A percentile compares a stretch with the other conserved stretches of the same genome.
These are phyloP conservation scores for Pyrus communis DNA, from an alignment of 306 rosid genomes.

Conservation along the genomic window DNA sequence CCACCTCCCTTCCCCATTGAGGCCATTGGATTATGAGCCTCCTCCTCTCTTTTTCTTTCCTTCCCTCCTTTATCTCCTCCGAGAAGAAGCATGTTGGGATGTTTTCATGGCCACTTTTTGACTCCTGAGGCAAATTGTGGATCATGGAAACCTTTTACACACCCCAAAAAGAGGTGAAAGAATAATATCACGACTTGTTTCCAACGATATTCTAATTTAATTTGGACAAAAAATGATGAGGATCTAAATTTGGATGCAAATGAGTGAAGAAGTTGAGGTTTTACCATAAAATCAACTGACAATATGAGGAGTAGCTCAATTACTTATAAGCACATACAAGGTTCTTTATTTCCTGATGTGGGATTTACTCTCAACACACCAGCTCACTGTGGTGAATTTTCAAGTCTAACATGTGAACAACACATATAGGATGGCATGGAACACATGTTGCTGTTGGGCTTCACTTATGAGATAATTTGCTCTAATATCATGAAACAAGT, in stretches of 20 bases:
- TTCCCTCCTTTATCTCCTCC: slow-evolving; percentile 32
- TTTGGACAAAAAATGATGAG: rapidly evolving
- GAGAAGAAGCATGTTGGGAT: slow-evolving; percentile 39
- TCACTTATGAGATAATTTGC: no score
- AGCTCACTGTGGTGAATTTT: no score
- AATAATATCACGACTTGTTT: slow-evolving; percentile 31
- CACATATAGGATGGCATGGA: rapidly evolving
- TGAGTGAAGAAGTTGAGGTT: not conserved
- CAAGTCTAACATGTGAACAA: no score
- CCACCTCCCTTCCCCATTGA: slow-evolving; percentile 27
- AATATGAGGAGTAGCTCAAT: no score
- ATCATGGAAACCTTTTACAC: slow-evolving; percentile 46
- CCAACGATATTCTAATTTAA: no score
- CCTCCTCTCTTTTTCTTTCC: not conserved
- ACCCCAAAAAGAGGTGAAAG: slow-evolving; percentile 29
- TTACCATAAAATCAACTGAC: no score
- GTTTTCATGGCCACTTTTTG: slow-evolving; percentile 47
- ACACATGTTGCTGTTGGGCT: no score
- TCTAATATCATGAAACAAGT: no score
- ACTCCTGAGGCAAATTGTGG: slow-evolving; percentile 54
- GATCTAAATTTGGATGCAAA: no score
- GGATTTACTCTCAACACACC: no score
- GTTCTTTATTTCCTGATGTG: no score
- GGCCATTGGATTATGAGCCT: slow-evolving; percentile 44
- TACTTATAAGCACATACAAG: no score